Conservation (phyloP, 2,329 filamentous ascomycete genomes). For the Fusarium subtropicale region DNA sequence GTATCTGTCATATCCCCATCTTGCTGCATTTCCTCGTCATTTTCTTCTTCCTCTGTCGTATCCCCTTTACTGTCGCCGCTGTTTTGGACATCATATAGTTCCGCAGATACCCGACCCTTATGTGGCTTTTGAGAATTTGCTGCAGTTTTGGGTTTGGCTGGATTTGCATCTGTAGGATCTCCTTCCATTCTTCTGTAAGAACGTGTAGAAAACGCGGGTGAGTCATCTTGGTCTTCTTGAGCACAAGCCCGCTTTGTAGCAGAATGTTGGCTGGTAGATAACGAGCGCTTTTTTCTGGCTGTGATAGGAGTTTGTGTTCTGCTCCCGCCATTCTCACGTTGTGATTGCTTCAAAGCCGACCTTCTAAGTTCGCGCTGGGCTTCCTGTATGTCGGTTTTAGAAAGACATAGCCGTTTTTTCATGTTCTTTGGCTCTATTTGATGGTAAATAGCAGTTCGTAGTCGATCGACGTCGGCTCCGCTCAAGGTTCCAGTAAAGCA, state of each 20-base stretch:
- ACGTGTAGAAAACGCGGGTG: neutral
- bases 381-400: neutral
- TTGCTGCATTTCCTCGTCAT: neutral
- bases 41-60: neutral
- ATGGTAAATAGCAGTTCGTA: neutral
- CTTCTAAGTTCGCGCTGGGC: neutral
- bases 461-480: neutral
- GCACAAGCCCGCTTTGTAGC: neutral
- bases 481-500: neutral
- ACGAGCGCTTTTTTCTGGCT: neutral
- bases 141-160: neutral
- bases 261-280: neutral
- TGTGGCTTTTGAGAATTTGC: no score
- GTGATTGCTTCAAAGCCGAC: neutral
- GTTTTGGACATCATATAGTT: no score
- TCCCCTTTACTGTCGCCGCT: no score
- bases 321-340: neutral
- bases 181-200: neutral
- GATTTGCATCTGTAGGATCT: neutral
- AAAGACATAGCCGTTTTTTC: neutral
- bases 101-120: no score
- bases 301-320: neutral
- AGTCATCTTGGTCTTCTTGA: neutral
- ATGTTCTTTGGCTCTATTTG: neutral
- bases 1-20: neutral